Conservation (phyloP, 2,329 filamentous ascomycete species). For the Aspergillus terreus region DNA sequence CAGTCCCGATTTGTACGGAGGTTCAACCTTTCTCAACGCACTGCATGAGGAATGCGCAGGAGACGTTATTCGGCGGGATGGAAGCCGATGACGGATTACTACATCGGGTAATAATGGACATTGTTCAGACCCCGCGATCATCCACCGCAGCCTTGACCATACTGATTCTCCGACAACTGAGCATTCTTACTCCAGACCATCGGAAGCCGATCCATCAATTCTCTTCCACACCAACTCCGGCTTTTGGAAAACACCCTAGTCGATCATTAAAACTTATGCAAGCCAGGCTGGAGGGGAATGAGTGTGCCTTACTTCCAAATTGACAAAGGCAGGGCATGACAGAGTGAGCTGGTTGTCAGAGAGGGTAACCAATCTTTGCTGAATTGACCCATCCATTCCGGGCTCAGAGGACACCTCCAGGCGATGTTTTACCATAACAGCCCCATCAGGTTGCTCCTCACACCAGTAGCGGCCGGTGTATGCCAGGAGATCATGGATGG, state of each 20-base stretch:
- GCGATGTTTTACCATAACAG: background rate
- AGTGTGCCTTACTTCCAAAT: background rate
- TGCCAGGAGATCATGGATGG: background rate
- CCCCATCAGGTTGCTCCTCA: background rate
- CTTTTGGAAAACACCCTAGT: background rate
- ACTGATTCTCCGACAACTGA: background rate
- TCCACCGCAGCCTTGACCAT: too few relatives aligned
- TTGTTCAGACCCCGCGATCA: too few relatives aligned
- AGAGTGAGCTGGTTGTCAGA: background rate
- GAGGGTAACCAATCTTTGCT: background rate
- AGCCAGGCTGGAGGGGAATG: background rate
- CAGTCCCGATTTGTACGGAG: too few relatives aligned
- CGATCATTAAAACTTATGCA: background rate
- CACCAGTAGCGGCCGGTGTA: slow-evolving; percentile 2
- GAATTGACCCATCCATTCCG: background rate
- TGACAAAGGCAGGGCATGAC: background rate
- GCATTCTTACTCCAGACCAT: background rate
- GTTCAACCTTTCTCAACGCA: too few relatives aligned
- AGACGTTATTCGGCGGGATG: too few relatives aligned
- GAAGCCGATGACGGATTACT: too few relatives aligned
- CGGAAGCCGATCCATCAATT: background rate
- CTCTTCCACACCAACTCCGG: background rate
- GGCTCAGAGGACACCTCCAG: slow-evolving; percentile 1
- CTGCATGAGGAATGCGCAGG: too few relatives aligned
- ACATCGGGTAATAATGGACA: too few relatives aligned